phyloP scores from a whole-genome alignment of 2,329 filamentous ascomycete genomes.

The Aspergillus sp. region DNA sequence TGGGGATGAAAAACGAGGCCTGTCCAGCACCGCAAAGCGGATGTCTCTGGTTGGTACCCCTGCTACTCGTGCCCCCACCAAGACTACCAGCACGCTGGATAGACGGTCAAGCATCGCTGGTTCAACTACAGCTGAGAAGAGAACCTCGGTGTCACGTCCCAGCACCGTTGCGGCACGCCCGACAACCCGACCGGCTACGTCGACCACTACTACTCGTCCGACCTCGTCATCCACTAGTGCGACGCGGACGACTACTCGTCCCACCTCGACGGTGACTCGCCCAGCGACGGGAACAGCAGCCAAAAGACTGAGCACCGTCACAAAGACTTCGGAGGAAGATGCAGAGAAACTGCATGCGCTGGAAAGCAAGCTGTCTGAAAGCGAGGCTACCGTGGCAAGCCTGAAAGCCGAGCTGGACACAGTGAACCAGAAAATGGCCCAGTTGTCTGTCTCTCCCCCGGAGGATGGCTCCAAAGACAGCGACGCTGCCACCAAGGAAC shows the following conservation, averaged over 20 bases:
- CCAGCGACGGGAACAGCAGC: conserved; percentile 23
- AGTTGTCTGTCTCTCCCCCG: conserved; percentile 27
- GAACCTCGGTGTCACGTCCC: conserved; percentile 18
- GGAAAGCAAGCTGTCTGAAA: conserved; percentile 37
- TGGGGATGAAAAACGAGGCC: conserved; percentile 45
- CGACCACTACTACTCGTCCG: conserved; percentile 22
- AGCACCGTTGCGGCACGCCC: conserved; percentile 26
- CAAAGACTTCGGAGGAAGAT: conserved; percentile 29
- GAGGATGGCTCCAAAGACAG: conserved; percentile 24
- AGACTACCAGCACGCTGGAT: conserved; percentile 33
- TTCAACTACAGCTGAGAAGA: conserved; percentile 33
- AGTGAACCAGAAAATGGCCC: conserved; percentile 35
- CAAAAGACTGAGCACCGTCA: conserved; percentile 38
- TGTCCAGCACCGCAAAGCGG: conserved; percentile 44
- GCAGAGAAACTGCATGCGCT: conserved; percentile 36
- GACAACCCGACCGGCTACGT: conserved; percentile 24
- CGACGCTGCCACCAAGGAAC: conserved; percentile 22
- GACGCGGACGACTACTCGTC: conserved; percentile 18
- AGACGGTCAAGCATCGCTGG: conserved; percentile 40
- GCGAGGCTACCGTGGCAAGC: conserved; percentile 33
- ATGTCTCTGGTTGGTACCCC: conserved; percentile 44
- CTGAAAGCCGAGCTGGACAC: conserved; percentile 35
- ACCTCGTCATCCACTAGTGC: conserved; percentile 22
- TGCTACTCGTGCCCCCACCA: conserved; percentile 34
- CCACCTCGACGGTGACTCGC: conserved; percentile 19